A percentile compares a stretch with the other conserved stretches of the same genome.
Evolutionary conservation across 352 stramenopile species (phyloP).

Genomic region (Blastocystis sp.): DNA sequence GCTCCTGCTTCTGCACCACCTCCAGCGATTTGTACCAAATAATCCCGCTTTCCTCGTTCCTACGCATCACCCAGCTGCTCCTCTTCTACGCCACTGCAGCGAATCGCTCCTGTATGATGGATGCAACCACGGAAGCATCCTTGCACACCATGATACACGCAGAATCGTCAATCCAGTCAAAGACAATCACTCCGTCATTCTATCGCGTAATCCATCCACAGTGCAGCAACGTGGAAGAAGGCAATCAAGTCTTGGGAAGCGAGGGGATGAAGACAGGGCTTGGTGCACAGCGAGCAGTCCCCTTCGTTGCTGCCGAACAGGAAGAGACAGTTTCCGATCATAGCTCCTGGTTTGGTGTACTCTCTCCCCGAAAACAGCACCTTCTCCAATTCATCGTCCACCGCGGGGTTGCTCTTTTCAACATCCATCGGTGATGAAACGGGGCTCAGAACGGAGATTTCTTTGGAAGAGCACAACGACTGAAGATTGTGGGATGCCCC

Average conservation of each 20-base stretch:
- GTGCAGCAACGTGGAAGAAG: conserved; percentile 32
- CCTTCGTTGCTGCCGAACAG: conserved; percentile 50
- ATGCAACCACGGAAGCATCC: neutral
- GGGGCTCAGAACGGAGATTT: neutral
- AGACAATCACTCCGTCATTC: conserved; percentile 16
- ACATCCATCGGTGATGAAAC: conserved; percentile 26
- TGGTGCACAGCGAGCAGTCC: conserved; percentile 28
- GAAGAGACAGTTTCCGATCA: conserved; percentile 40
- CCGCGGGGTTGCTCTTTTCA: neutral
- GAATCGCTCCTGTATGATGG: conserved; percentile 20
- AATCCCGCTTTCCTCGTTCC: conserved; percentile 46
- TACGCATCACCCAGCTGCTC: neutral
- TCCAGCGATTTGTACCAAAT: conserved; percentile 45
- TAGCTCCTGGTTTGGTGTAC: conserved; percentile 40
- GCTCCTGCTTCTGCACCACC: neutral
- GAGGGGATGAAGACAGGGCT: conserved; percentile 53
- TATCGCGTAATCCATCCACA: neutral
- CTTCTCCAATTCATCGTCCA: neutral
- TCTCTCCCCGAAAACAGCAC: conserved; percentile 29
- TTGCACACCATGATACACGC: conserved; percentile 60
- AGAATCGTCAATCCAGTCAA: conserved; percentile 65
- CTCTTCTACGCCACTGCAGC: neutral
- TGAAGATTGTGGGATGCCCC: neutral
- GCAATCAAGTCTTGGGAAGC: conserved; percentile 13
- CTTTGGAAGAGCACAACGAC: neutral